A percentile compares a stretch with the other conserved stretches of the same genome.
Evolutionary conservation across 768 basidiomycete species (phyloP).

Genomic region (Kwoniella sp.): DNA sequence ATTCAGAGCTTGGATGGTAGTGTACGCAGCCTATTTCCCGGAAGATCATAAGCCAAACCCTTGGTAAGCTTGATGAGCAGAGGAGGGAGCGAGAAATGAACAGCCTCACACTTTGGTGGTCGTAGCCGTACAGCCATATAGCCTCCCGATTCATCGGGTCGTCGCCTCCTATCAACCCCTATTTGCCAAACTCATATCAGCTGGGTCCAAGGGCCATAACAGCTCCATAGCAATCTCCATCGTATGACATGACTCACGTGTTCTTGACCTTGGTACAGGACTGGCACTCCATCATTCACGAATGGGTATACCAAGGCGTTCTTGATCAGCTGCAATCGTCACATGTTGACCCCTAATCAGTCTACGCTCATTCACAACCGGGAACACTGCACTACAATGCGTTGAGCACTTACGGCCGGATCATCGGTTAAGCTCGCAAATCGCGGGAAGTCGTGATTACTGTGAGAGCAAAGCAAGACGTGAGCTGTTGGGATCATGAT

Average conservation of each 20-base stretch:
- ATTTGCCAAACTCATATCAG: background rate
- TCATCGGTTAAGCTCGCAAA: slow-evolving; percentile 44
- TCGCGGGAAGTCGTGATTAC: slow-evolving; percentile 54
- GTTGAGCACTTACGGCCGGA: slow-evolving; percentile 31
- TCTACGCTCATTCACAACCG: background rate
- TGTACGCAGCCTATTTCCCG: background rate
- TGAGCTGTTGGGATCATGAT: background rate
- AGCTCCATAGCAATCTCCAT: background rate
- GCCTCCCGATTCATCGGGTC: slow-evolving; percentile 56
- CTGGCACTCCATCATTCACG: slow-evolving; percentile 56
- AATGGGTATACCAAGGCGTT: slow-evolving; percentile 57
- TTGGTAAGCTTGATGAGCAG: background rate
- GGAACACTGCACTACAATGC: background rate
- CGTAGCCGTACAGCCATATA: slow-evolving; percentile 45
- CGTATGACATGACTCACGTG: slow-evolving; percentile 31
- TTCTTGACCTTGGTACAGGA: slow-evolving; percentile 53
- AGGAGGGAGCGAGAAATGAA: background rate
- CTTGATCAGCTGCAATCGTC: slow-evolving; percentile 45
- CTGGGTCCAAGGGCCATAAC: background rate
- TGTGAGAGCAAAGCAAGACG: slow-evolving; percentile 13
- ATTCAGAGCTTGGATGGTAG: slow-evolving; percentile 42
- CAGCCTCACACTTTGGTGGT: background rate
- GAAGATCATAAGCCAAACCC: slow-evolving; percentile 17
- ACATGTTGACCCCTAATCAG: too few relatives aligned
- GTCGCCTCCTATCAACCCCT: slow-evolving; percentile 51